These are phyloP conservation scores for Heterobasidion parviporum DNA, from an alignment of 1,284 basidiomycete genomes.

Conservation along the genomic window DNA sequence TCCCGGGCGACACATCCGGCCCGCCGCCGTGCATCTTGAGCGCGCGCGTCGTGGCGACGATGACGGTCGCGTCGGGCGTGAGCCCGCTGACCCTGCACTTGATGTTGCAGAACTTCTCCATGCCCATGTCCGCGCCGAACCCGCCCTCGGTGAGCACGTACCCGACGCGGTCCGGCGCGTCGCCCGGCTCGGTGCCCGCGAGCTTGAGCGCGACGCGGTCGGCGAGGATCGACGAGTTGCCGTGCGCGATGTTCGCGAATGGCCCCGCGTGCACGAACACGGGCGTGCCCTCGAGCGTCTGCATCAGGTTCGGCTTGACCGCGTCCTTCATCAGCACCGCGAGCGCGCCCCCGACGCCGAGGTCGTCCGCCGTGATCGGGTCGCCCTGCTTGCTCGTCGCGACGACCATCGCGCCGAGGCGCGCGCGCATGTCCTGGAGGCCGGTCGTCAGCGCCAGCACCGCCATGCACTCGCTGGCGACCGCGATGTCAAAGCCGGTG, in stretches of 20 bases:
- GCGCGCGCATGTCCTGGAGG: slow-evolving; percentile 87
- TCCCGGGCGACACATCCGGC: slow-evolving; percentile 95
- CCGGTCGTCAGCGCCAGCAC: slow-evolving; percentile 89
- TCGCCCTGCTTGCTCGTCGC: slow-evolving; percentile 91
- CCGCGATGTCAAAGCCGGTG: slow-evolving; percentile 94
- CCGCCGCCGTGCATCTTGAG: slow-evolving; percentile 99
- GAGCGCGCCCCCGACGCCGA: slow-evolving; percentile 93
- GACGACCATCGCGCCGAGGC: slow-evolving; percentile 92
- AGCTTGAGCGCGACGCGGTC: slow-evolving; percentile 96
- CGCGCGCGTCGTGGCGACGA: slow-evolving; percentile 96
- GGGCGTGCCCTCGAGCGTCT: slow-evolving; percentile 96
- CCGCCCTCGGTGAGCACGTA: slow-evolving; percentile 99
- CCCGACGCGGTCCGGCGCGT: slow-evolving; percentile 72
- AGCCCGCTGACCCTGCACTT: slow-evolving; percentile 95
- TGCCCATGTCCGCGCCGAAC: slow-evolving; percentile 98
- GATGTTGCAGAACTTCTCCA: slow-evolving; percentile 99
- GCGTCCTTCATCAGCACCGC: slow-evolving; percentile 99
- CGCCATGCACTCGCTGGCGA: slow-evolving; percentile 98
- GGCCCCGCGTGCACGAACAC: slow-evolving; percentile 99
- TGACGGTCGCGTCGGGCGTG: slow-evolving; percentile 88
- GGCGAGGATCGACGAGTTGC: slow-evolving; percentile 97
- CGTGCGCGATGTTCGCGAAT: slow-evolving; percentile 99
- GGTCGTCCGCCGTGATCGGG: slow-evolving; percentile 93
- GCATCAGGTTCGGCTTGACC: slow-evolving; percentile 99
- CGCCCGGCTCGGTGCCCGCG: slow-evolving; percentile 92